A percentile compares a stretch with the other conserved stretches of the same genome.
Conservation (phyloP, 768 basidiomycete species). For the Serendipita sp. region DNA sequence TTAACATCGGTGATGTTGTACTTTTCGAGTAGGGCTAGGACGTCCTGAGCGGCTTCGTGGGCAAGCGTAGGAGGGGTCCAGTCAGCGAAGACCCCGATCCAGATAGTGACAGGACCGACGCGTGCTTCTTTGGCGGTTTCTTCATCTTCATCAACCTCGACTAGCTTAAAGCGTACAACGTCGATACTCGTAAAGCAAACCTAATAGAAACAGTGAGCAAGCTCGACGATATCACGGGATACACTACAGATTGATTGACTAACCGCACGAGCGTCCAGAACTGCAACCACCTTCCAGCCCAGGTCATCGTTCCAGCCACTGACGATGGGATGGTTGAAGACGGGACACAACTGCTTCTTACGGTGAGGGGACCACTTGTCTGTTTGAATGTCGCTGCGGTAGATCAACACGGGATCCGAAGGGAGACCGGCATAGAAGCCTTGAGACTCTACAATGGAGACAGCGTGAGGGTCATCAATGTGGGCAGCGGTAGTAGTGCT, state of each 20-base stretch:
- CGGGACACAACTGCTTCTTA: too few species aligned
- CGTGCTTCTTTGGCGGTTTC: slow-evolving; percentile 6
- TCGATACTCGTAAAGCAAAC: slow-evolving; percentile 10
- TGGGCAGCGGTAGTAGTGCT: too few species aligned
- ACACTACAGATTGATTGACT: not conserved
- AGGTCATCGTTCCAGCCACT: too few species aligned
- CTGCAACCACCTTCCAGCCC: slow-evolving; percentile 9
- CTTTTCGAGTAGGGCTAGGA: slow-evolving; percentile 9
- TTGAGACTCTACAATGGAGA: too few species aligned
- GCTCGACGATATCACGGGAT: slow-evolving; percentile 7
- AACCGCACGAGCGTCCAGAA: slow-evolving; percentile 10
- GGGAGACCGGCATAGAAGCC: too few species aligned
- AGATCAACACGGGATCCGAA: too few species aligned
- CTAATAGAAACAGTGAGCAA: slow-evolving; percentile 10
- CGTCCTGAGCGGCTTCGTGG: slow-evolving; percentile 10
- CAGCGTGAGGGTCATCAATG: too few species aligned
- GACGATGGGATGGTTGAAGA: too few species aligned
- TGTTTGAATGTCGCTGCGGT: too few species aligned
- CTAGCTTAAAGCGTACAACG: slow-evolving; percentile 9
- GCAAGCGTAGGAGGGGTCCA: slow-evolving; percentile 10
- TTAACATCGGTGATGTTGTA: slow-evolving; percentile 11
- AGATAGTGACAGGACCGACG: slow-evolving; percentile 10
- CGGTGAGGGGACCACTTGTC: too few species aligned
- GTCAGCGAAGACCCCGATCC: slow-evolving; percentile 12
- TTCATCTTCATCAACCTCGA: slow-evolving; percentile 10